Percentiles rank a stretch among this genome's conserved stretches.
Conservation (phyloP, 495 filamentous ascomycete species). For the Venustampulla echinocandica region DNA sequence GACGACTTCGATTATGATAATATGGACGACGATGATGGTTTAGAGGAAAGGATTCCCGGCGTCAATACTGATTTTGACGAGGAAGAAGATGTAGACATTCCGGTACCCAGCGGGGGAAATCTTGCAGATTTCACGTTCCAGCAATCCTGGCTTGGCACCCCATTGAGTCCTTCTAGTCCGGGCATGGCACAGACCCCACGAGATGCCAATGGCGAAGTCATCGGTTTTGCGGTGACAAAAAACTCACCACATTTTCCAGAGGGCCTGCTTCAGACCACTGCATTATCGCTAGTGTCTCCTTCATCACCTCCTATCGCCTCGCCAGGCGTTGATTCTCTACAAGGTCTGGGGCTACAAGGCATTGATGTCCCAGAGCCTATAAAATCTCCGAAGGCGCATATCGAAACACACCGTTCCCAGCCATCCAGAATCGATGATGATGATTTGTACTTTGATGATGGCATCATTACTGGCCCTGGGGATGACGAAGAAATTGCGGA, state of each 20-base stretch:
- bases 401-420: constrained; percentile 4
- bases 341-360: constrained; percentile 28
- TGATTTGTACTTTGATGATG: constrained; percentile 78
- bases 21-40: constrained; percentile 59
- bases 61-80: constrained; percentile 61
- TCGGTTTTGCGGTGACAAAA: constrained; percentile 42
- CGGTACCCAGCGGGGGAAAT: constrained; percentile 29
- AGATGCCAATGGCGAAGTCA: constrained; percentile 39
- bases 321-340: constrained; percentile 9
- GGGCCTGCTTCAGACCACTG: neutral
- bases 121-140: constrained; percentile 46
- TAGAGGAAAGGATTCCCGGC: constrained; percentile 70
- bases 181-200: constrained; percentile 42
- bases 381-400: constrained; percentile 8
- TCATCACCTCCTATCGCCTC: neutral
- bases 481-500: constrained; percentile 40
- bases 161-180: constrained; percentile 39
- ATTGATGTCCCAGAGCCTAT: constrained; percentile 9
- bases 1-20: constrained; percentile 60
- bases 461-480: constrained; percentile 47
- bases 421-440: constrained; percentile 44
- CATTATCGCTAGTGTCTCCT: neutral
- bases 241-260: constrained; percentile 15
- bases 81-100: constrained; percentile 32
- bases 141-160: constrained; percentile 40